Evolutionary conservation across 768 basidiomycete species (phyloP), one percentile per base, ranked within the genome.

Genomic region (Tricholoma sp.): DNA sequence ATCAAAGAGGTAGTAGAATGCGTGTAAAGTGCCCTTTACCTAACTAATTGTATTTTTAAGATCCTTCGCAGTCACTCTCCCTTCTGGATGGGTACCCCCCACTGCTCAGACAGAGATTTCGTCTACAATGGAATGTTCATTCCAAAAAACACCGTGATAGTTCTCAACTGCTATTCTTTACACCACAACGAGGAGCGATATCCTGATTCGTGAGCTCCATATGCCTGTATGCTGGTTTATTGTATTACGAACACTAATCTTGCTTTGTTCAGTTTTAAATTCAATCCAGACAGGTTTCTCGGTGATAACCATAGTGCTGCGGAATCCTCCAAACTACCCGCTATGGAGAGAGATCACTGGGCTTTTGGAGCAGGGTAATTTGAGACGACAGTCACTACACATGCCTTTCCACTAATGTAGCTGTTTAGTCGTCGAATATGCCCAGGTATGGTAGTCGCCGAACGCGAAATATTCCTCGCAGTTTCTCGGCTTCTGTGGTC

Each of bases 311-410:
- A 68, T 20, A 66, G 66, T 6, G 70, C 68, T 18, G 69, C 71
- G 1, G 76, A 79, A 57, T 78, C 76, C 1, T 73, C 74, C n/a
- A 76, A 76, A 33, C 65, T 75, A 28, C 13, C 70, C 3, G 68
- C 74, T 1, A 68, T 70, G 65, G 70, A 80, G 41, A 71, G 78
- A 29, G 79, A 80, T 55, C 76, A 79, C 54, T 80, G 79, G 79
- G 69, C 71, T 53, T 80, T 77, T 54, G 79, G 79, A 13, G 76
- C 68, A 1, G 79, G 78, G 78, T 80, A 60, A 44, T 74, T 24
- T 12, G 39, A 9, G 39, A 41, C n/a, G 39, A 41, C 39, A 17
- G 18, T 41, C 39, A 9, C 5, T 18, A 39, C 8, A 17, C 39
- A 39, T 13, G 1, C 37, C 24, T 15, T 33, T n/a, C 18, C 15